Percentiles rank a stretch among this genome's conserved stretches.
phyloP scores from a whole-genome alignment of 306 rosid species.

The Cotoneaster glaucophyllus region DNA sequence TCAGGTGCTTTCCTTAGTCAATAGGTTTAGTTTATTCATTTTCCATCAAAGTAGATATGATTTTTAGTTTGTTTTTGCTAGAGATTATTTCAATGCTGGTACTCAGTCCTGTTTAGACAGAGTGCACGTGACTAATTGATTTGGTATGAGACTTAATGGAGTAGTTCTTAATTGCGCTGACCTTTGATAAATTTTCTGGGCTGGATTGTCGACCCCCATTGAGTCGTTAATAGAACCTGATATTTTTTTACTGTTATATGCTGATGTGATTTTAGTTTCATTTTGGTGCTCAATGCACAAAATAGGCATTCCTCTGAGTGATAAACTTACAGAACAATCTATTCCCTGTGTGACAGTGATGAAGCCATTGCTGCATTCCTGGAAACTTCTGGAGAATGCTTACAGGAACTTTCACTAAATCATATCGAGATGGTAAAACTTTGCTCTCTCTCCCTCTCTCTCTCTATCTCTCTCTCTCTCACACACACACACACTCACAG shows the following conservation, averaged over 20 bases:
- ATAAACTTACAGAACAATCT: constrained; percentile 1
- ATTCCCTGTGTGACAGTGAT: constrained; percentile 22
- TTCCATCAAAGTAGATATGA: neutral
- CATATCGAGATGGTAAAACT: constrained; percentile 49
- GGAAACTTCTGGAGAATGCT: constrained; percentile 45
- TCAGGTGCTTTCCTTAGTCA: constrained; percentile 35
- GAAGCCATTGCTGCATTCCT: no score
- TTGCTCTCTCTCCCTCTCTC: neutral
- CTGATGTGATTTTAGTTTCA: constrained; percentile 2
- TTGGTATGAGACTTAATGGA: neutral
- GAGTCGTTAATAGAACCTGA: neutral
- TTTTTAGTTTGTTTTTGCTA: constrained; percentile 4
- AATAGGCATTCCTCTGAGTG: neutral
- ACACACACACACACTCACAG: neutral
- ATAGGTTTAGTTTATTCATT: neutral
- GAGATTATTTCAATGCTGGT: neutral
- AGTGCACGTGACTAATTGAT: neutral
- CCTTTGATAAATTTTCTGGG: neutral
- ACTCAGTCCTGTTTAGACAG: neutral
- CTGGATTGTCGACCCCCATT: neutral
- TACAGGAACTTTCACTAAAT: constrained; percentile 73
- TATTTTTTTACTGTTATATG: neutral
- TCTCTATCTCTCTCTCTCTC: neutral
- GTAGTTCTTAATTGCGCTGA: neutral
- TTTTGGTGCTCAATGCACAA: neutral